Evolutionary conservation across 2,329 filamentous ascomycete species (phyloP).

Genomic region (Clonostachys rhizophaga): DNA sequence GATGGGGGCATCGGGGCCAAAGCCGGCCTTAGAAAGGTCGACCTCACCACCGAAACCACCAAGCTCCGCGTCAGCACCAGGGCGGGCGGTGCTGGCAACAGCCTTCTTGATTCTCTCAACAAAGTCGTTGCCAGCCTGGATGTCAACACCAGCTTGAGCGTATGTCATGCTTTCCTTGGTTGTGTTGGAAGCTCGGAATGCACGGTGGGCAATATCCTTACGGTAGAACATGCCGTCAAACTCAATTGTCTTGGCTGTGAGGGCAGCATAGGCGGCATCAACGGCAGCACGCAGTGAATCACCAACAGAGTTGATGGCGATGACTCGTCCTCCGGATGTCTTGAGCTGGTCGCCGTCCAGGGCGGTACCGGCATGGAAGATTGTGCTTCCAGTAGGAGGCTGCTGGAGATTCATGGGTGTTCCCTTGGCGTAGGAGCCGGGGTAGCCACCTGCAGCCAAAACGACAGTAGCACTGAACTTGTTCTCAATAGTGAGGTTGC

Average conservation of each 20-base stretch:
- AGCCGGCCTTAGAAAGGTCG: conserved; percentile 65
- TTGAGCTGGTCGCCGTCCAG: conserved; percentile 59
- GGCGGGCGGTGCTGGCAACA: conserved; percentile 77
- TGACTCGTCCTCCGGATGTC: conserved; percentile 85
- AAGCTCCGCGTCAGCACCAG: conserved; percentile 88
- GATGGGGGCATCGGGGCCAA: conserved; percentile 63
- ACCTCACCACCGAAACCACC: conserved; percentile 82
- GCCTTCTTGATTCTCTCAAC: conserved; percentile 88
- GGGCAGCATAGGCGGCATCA: conserved; percentile 79
- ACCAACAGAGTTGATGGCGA: conserved; percentile 79
- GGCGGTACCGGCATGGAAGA: conserved; percentile 92
- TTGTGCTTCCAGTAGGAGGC: conserved; percentile 45
- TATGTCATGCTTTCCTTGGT: conserved; percentile 70
- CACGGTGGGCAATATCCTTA: conserved; percentile 84
- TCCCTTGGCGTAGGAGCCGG: conserved; percentile 79
- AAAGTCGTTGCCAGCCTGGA: conserved; percentile 89
- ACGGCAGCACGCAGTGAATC: conserved; percentile 76
- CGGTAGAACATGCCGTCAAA: conserved; percentile 90
- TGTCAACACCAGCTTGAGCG: conserved; percentile 87
- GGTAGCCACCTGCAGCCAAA: conserved; percentile 90
- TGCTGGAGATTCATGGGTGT: conserved; percentile 48
- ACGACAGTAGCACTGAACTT: conserved; percentile 87
- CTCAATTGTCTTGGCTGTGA: conserved; percentile 61
- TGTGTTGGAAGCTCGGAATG: conserved; percentile 42
- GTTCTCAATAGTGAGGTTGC: conserved; percentile 61